A percentile compares a stretch with the other conserved stretches of the same genome.
phyloP scores from a whole-genome alignment of 2,329 filamentous ascomycete genomes.

The Clarireedia hainanense region DNA sequence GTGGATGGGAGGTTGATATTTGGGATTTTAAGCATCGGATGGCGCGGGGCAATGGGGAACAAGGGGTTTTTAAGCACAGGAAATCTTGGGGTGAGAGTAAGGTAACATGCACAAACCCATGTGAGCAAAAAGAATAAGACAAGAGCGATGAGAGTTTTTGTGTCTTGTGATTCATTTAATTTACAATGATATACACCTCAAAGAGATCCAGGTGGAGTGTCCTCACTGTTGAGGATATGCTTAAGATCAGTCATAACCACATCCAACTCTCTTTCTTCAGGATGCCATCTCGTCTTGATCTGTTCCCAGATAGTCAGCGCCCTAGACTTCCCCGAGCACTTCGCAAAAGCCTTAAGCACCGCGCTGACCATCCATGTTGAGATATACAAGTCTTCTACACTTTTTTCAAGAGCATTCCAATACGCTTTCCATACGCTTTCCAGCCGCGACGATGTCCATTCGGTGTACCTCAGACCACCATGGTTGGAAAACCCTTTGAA shows the following conservation, averaged over 20 bases:
- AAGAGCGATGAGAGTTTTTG: background rate
- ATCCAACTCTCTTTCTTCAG: slow-evolving; percentile 24
- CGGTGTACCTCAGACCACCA: slow-evolving; percentile 55
- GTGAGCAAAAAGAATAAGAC: no score
- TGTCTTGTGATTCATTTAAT: background rate
- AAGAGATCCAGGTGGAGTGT: background rate
- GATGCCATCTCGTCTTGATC: slow-evolving; percentile 26
- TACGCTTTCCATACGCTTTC: slow-evolving; percentile 60
- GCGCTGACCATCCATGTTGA: slow-evolving; percentile 55
- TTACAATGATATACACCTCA: background rate
- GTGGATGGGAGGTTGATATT: slow-evolving; percentile 58
- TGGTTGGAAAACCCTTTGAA: slow-evolving; percentile 76
- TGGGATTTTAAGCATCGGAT: slow-evolving; percentile 78
- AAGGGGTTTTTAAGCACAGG: slow-evolving; percentile 81
- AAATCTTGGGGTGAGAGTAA: slow-evolving; percentile 53
- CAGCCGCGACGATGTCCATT: slow-evolving; percentile 68
- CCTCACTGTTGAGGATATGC: background rate
- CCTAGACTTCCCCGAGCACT: slow-evolving; percentile 28
- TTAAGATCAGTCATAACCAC: slow-evolving; percentile 22
- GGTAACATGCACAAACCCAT: background rate
- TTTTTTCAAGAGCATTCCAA: slow-evolving; percentile 43
- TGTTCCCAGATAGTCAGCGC: slow-evolving; percentile 26
- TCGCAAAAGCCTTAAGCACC: slow-evolving; percentile 55
- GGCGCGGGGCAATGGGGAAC: slow-evolving; percentile 86
- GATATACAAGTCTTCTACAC: slow-evolving; percentile 40